These are phyloP conservation scores for Ambrosia hybrid DNA, from an alignment of 140 eudicot species.

Conservation along the genomic window DNA sequence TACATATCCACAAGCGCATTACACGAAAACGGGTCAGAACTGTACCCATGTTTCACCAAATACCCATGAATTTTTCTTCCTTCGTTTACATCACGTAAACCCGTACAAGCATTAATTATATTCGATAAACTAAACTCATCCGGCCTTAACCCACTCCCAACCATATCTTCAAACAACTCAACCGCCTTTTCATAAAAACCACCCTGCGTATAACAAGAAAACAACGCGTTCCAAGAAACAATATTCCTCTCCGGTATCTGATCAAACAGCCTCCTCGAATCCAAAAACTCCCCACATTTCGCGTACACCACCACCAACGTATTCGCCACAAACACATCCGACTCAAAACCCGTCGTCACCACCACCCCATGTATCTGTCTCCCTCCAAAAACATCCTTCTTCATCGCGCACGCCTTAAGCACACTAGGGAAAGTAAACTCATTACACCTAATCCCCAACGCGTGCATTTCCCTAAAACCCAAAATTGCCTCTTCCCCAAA, in stretches of 20 bases:
- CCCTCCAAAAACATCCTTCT: constrained; percentile 62
- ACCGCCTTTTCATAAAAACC: constrained; percentile 53
- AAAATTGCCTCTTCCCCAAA: constrained; percentile 51
- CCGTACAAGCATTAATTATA: constrained; percentile 74
- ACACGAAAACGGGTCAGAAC: constrained; percentile 64
- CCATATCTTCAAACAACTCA: constrained; percentile 72
- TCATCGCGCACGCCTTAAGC: constrained; percentile 75
- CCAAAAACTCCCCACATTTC: constrained; percentile 58
- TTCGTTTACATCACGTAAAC: constrained; percentile 46
- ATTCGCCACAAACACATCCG: constrained; percentile 80
- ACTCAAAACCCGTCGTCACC: constrained; percentile 62
- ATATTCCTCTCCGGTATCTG: constrained; percentile 65
- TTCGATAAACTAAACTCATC: constrained; percentile 86
- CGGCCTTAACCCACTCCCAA: constrained; percentile 52
- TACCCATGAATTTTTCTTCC: constrained; percentile 79
- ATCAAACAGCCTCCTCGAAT: constrained; percentile 73
- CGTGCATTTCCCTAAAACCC: constrained; percentile 60
- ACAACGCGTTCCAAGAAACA: constrained; percentile 88
- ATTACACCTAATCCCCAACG: constrained; percentile 64
- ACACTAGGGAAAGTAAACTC: constrained; percentile 84
- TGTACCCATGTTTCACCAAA: constrained; percentile 68
- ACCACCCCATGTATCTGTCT: constrained; percentile 71
- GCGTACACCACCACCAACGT: constrained; percentile 79
- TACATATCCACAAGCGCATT: constrained; percentile 96
- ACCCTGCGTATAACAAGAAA: constrained; percentile 61